A percentile compares a stretch with the other conserved stretches of the same genome.
Conservation (phyloP, 805 yeast species). For the Wickerhamomyces sydowiorum region DNA sequence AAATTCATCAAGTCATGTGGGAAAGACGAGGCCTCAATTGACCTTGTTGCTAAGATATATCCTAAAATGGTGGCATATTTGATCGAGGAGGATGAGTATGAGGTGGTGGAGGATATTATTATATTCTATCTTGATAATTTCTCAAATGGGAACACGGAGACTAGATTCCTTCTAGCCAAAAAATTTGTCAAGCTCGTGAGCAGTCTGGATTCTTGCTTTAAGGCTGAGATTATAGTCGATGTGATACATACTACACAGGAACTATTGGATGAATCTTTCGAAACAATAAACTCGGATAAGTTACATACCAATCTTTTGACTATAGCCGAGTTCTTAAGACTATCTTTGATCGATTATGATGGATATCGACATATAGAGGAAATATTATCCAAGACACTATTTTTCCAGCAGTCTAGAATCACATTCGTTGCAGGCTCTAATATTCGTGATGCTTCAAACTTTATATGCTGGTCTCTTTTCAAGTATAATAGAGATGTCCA, state of each 20-base stretch:
- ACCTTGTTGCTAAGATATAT: slow-evolving; percentile 17
- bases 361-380: slow-evolving; percentile 7
- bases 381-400: slow-evolving; percentile 41
- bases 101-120: slow-evolving; percentile 41
- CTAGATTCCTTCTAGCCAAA: slow-evolving; percentile 64
- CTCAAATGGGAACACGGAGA: slow-evolving; percentile 43
- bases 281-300: slow-evolving; percentile 25
- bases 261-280: slow-evolving; percentile 24
- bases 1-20: background rate
- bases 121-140: slow-evolving; percentile 39
- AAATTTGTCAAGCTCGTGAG: slow-evolving; percentile 45
- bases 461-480: slow-evolving; percentile 73
- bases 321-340: slow-evolving; percentile 27
- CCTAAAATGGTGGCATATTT: slow-evolving; percentile 17
- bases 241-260: slow-evolving; percentile 16
- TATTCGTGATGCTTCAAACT: slow-evolving; percentile 81
- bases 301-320: slow-evolving; percentile 30
- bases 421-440: slow-evolving; percentile 56
- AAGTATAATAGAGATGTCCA: slow-evolving; percentile 30
- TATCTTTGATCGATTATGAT: slow-evolving; percentile 6
- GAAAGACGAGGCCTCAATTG: slow-evolving; percentile 6
- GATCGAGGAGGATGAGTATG: slow-evolving; percentile 7
- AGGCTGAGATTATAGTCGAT: slow-evolving; percentile 35
- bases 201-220: slow-evolving; percentile 29
- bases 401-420: slow-evolving; percentile 50